Conservation (phyloP, 257 asterid genomes). For the Solanum habrochaites region DNA sequence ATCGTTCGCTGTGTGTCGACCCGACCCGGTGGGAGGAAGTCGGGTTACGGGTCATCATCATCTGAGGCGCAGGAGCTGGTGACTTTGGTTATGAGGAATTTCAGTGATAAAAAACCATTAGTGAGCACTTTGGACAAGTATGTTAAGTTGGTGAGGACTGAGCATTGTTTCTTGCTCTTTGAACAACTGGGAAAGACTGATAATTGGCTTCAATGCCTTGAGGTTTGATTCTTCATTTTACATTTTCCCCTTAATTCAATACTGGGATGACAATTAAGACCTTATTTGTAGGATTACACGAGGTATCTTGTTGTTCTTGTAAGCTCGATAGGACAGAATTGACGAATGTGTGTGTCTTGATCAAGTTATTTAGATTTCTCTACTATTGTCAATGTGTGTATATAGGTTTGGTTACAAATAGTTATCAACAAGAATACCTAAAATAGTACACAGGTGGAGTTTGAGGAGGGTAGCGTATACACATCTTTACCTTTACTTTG, state of each 20-base stretch:
- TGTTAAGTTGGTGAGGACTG: constrained; percentile 62
- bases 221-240: constrained; percentile 31
- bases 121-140: constrained; percentile 48
- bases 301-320: neutral
- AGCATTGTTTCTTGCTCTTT: constrained; percentile 81
- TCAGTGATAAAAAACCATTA: constrained; percentile 52
- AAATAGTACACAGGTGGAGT: neutral
- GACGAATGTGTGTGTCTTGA: neutral
- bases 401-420: neutral
- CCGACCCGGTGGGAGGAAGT: constrained; percentile 18
- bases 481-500: neutral
- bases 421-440: neutral
- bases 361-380: neutral
- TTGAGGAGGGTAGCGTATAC: neutral
- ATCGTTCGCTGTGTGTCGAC: constrained; percentile 15
- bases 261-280: neutral
- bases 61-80: constrained; percentile 68
- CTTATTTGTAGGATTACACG: neutral
- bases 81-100: constrained; percentile 35
- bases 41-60: constrained; percentile 14
- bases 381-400: neutral
- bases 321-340: neutral
- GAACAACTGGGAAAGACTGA: constrained; percentile 83
- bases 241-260: neutral
- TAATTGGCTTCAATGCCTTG: constrained; percentile 88